Evolutionary conservation across 2,329 filamentous ascomycete species (phyloP).

Genomic region (Botrytis pseudocinerea): DNA sequence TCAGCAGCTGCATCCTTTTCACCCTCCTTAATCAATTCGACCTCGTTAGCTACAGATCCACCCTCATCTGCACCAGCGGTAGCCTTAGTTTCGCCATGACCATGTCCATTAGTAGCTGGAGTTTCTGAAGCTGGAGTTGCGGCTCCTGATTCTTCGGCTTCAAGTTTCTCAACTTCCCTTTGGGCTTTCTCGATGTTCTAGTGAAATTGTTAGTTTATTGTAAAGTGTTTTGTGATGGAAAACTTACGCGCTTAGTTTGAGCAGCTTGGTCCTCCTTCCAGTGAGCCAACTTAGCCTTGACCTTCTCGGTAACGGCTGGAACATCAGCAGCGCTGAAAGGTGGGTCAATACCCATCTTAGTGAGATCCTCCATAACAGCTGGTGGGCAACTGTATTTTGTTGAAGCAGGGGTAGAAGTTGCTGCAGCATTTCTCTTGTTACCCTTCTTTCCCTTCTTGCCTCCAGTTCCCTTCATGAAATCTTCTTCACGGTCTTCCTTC

Average conservation of each 20-base stretch:
- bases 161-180: constrained; percentile 89
- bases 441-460: constrained; percentile 88
- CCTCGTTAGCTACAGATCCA: constrained; percentile 36
- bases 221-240: neutral
- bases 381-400: constrained; percentile 82
- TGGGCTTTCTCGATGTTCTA: constrained; percentile 97
- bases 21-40: constrained; percentile 50
- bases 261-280: constrained; percentile 90
- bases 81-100: constrained; percentile 51
- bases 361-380: constrained; percentile 87
- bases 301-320: constrained; percentile 76
- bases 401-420: constrained; percentile 44
- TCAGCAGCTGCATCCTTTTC: constrained; percentile 59
- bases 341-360: constrained; percentile 80
- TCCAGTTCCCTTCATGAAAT: constrained; percentile 72
- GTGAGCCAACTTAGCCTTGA: constrained; percentile 84
- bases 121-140: constrained; percentile 43
- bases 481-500: constrained; percentile 92
- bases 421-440: constrained; percentile 63
- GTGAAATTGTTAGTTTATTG: constrained; percentile 40
- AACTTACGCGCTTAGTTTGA: constrained; percentile 84
- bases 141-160: constrained; percentile 59
- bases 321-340: constrained; percentile 86
- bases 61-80: constrained; percentile 38
- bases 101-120: constrained; percentile 49